Conservation (phyloP, 345 rosid species). For the Clausena lansium region DNA sequence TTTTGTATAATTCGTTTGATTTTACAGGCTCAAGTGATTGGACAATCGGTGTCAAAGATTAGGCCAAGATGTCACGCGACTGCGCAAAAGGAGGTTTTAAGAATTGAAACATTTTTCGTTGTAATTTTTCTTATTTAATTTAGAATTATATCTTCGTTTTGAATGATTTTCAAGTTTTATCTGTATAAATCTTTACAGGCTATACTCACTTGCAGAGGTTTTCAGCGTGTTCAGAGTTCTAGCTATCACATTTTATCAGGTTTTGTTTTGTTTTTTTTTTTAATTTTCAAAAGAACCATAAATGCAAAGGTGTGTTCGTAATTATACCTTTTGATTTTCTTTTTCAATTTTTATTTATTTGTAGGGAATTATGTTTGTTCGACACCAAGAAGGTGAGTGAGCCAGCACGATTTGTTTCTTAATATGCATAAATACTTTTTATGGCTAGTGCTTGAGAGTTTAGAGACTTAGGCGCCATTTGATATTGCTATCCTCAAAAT, state of each 20-base stretch:
- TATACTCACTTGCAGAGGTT: slow-evolving; percentile 8
- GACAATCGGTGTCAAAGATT: slow-evolving; percentile 20
- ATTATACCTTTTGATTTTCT: background rate
- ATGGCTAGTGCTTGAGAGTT: background rate
- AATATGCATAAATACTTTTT: background rate
- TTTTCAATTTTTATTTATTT: background rate
- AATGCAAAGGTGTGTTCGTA: background rate
- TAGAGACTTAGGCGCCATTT: background rate
- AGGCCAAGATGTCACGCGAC: slow-evolving; percentile 6
- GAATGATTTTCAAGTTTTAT: background rate
- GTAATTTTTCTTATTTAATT: background rate
- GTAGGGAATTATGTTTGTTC: slow-evolving; percentile 7
- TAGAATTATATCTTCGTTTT: background rate
- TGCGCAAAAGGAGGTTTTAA: slow-evolving; percentile 13
- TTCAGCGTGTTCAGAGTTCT: slow-evolving; percentile 13
- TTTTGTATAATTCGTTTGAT: background rate
- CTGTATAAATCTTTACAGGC: background rate
- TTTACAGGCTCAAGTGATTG: slow-evolving; percentile 14
- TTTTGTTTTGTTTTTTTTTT: background rate
- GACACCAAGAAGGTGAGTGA: slow-evolving; percentile 5
- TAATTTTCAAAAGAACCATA: no score
- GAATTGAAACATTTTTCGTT: background rate
- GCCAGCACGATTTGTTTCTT: background rate
- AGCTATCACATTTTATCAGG: slow-evolving; percentile 15
- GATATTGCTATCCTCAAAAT: background rate